Base-by-base conservation (phyloP, 1,284 basidiomycete species). In the Boletus semigastroideus region DNA sequence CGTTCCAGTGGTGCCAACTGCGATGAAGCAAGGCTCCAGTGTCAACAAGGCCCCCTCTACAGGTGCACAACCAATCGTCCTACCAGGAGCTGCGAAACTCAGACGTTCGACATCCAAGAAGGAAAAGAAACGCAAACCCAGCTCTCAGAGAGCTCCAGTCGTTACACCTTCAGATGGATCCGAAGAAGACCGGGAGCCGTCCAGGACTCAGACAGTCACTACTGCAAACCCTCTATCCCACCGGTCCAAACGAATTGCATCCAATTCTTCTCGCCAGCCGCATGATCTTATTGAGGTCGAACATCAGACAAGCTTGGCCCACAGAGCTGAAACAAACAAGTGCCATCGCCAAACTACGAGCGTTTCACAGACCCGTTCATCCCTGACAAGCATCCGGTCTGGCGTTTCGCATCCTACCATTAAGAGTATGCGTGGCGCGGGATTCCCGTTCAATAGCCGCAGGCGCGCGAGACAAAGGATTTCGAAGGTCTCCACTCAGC, bases 51-150 rank as follows among this genome's bases (percentile, higher is more conserved):
- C n/a, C n/a, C 16, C 22, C 7, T 14, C 22, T n/a, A 9, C 39
- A 13, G 41, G 5, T 34, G 44, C 20, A 41, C 30, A 3, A 19
- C 22, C 4, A 22, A n/a, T 40, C 38, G 17, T 12, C 46, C 34
- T 27, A 33, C 17, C 46, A 12, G 43, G 8, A n/a, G 28, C 13
- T n/a, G 25, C 31, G 19, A 53, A 49, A 34, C 34, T 19, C 17
- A 45, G 46, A 42, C 36, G 38, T 22, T 46, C 44, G 14, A 16
- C 17, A 4, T 46, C 36, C 27, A 46, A 49, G 36, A 54, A 34
- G 38, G 39, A 28, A 12, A 62, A 47, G 48, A 67, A 69, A 48
- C 65, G 59, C 28, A 66, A 64, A 48, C 44, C 56, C 30, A 49
- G 40, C 31, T 58, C 59, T 45, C 65, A 66, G 52, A 56, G 58